phyloP scores from a whole-genome alignment of 495 filamentous ascomycete genomes.

The Hypoxylon fuscum region DNA sequence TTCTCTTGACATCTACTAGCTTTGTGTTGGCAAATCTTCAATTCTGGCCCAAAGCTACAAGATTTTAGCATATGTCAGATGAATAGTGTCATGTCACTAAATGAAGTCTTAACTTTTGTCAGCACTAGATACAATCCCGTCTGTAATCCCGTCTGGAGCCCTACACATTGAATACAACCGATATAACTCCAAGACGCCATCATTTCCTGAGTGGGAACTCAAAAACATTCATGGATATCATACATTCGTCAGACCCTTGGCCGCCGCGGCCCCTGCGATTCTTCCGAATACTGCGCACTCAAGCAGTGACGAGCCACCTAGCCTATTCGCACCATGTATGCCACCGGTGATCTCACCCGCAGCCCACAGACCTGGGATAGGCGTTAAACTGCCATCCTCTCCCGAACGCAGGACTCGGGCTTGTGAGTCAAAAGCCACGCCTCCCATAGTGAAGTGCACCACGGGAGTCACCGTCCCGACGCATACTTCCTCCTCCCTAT shows the following conservation, averaged over 20 bases:
- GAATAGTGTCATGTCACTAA: too few relatives aligned
- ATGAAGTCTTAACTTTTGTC: too few relatives aligned
- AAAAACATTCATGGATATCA: neutral
- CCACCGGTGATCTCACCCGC: conserved; percentile 66
- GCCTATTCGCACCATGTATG: conserved; percentile 64
- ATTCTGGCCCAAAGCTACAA: too few relatives aligned
- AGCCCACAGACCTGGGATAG: conserved; percentile 59
- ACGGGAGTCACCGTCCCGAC: conserved; percentile 67
- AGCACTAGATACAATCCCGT: too few relatives aligned
- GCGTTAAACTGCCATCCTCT: conserved; percentile 37
- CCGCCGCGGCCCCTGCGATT: conserved; percentile 61
- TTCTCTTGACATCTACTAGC: too few relatives aligned
- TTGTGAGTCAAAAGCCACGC: conserved; percentile 57
- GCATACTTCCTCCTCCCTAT: conserved; percentile 59
- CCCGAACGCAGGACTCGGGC: conserved; percentile 51
- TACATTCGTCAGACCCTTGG: conserved; percentile 29
- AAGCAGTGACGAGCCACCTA: conserved; percentile 61
- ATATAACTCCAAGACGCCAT: neutral
- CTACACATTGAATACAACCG: too few relatives aligned
- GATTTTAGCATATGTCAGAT: too few relatives aligned
- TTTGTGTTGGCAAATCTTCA: too few relatives aligned
- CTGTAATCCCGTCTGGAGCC: too few relatives aligned
- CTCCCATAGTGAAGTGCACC: conserved; percentile 69
- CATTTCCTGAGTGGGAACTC: neutral
- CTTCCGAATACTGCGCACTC: conserved; percentile 70